Evolutionary conservation across 208 protist species (phyloP).

Genomic region (Phytomonas serpens): DNA sequence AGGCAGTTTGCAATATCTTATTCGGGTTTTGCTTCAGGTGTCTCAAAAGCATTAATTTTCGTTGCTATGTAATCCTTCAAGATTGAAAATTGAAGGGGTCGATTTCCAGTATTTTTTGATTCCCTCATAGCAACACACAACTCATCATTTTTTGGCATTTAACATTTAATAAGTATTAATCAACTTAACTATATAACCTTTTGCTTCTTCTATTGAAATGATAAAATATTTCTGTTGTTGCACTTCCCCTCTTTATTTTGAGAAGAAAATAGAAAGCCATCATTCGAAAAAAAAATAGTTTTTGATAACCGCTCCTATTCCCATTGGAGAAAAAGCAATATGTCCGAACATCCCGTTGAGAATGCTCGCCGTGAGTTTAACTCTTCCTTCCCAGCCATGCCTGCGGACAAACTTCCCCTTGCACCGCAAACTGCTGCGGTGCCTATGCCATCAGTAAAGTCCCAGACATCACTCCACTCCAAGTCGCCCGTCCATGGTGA

Average conservation of each 20-base stretch:
- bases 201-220: not conserved
- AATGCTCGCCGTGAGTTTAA: not conserved
- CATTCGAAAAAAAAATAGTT: not conserved
- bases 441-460: not conserved
- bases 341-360: not conserved
- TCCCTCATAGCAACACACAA: not conserved
- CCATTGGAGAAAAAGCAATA: not conserved
- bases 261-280: constrained; percentile 3
- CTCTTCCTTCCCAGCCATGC: not conserved
- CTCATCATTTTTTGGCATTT: not conserved
- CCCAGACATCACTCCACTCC: not conserved
- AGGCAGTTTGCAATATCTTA: not conserved
- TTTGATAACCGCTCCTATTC: not conserved
- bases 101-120: not conserved
- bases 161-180: not conserved
- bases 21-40: not conserved
- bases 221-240: not conserved
- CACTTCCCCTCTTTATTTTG: constrained; percentile 8
- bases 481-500: not conserved
- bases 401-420: not conserved
- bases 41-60: not conserved
- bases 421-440: not conserved
- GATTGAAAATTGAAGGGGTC: not conserved
- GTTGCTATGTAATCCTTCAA: not conserved
- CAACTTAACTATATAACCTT: not conserved